A percentile compares a stretch with the other conserved stretches of the same genome.
These are phyloP conservation scores for Phytophthora pluvialis DNA, from an alignment of 352 stramenopile genomes.

Conservation along the genomic window DNA sequence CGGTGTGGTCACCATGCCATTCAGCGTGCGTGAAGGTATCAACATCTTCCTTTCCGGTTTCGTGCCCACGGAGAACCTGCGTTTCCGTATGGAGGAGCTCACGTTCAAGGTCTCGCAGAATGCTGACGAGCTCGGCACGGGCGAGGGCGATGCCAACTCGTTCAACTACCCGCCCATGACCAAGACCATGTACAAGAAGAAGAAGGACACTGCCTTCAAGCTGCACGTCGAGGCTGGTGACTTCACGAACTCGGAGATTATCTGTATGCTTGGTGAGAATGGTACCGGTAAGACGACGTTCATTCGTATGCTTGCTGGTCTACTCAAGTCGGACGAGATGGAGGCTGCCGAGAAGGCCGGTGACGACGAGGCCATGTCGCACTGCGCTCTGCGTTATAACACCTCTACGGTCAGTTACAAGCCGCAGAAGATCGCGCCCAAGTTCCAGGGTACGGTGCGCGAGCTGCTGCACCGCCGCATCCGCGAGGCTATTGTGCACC, in stretches of 20 bases:
- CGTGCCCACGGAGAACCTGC: slow-evolving; percentile 99
- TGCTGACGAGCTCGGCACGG: slow-evolving; percentile 85
- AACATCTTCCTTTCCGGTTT: slow-evolving; percentile 99
- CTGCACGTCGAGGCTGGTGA: slow-evolving; percentile 97
- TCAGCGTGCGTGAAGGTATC: slow-evolving; percentile 99
- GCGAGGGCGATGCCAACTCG: slow-evolving; percentile 89
- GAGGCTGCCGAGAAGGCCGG: slow-evolving; percentile 74
- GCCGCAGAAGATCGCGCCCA: slow-evolving; percentile 98
- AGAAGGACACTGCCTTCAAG: slow-evolving; percentile 95
- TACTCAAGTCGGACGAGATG: slow-evolving; percentile 99
- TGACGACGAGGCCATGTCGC: slow-evolving; percentile 76
- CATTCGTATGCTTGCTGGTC: slow-evolving; percentile 98
- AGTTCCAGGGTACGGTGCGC: slow-evolving; percentile 96
- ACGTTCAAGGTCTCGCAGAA: slow-evolving; percentile 98
- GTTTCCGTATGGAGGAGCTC: slow-evolving; percentile 98
- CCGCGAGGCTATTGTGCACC: slow-evolving; percentile 97
- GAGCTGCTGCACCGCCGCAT: slow-evolving; percentile 98
- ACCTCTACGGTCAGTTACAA: slow-evolving; percentile 96
- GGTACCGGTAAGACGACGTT: slow-evolving; percentile 99
- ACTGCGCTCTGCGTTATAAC: slow-evolving; percentile 85
- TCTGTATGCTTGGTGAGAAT: slow-evolving; percentile 99
- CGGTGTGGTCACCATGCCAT: slow-evolving; percentile 99
- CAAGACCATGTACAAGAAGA: slow-evolving; percentile 97
- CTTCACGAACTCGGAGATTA: slow-evolving; percentile 99
- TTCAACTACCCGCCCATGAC: slow-evolving; percentile 99